Conservation (phyloP, 139 green algal genomes). For the Coccomyxa sp. region DNA sequence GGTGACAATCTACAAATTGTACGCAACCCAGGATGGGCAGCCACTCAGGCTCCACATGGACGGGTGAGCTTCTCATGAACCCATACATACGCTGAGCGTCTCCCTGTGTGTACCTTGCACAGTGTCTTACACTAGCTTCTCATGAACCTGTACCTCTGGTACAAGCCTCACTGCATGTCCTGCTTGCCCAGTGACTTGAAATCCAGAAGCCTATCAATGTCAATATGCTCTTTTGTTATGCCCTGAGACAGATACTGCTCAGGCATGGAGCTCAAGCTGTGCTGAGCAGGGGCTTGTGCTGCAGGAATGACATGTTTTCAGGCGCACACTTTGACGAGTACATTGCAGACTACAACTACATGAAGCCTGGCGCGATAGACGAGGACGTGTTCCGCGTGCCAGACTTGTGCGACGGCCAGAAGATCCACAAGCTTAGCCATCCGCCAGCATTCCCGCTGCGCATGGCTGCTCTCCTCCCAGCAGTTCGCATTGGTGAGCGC, state of each 20-base stretch:
- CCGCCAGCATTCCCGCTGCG: neutral
- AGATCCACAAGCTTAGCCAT: neutral
- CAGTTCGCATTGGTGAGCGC: conserved; percentile 7
- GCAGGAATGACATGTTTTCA: conserved; percentile 24
- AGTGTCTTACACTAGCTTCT: too few species aligned
- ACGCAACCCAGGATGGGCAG: conserved; percentile 2
- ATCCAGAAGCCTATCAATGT: too few species aligned
- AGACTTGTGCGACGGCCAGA: conserved; percentile 17
- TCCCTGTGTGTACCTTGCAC: too few species aligned
- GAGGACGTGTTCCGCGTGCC: conserved; percentile 22
- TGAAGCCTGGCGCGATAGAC: conserved; percentile 12
- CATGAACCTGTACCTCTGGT: too few species aligned
- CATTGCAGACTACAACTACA: conserved; percentile 28
- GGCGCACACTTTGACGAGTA: conserved; percentile 43
- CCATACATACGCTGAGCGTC: too few species aligned
- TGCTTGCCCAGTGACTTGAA: too few species aligned
- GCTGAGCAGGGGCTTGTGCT: too few species aligned
- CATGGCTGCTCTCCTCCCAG: conserved; percentile 10
- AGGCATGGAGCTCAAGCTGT: too few species aligned
- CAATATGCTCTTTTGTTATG: too few species aligned
- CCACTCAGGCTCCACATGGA: conserved; percentile 41
- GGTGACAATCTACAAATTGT: conserved; percentile 28
- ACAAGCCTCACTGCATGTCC: too few species aligned
- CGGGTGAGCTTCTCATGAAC: too few species aligned
- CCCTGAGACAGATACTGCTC: too few species aligned